phyloP scores from a whole-genome alignment of 1,139 yeast genomes.

The Candida dubliniensis region DNA sequence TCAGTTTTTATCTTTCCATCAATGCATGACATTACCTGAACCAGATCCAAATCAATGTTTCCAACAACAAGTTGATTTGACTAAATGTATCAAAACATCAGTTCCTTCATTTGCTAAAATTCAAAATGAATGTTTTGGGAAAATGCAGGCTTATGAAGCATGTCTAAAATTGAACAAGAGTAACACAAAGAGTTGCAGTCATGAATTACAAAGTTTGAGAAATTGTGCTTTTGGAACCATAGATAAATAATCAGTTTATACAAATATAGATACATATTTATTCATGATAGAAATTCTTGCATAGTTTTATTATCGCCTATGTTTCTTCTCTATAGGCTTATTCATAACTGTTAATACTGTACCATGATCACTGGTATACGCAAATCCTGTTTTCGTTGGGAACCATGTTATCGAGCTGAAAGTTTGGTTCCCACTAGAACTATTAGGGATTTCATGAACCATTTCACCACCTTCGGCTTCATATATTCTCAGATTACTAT shows the following conservation, averaged over 20 bases:
- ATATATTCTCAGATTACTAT: constrained; percentile 38
- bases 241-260: constrained; percentile 7
- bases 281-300: background rate
- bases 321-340: constrained; percentile 14
- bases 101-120: constrained; percentile 69
- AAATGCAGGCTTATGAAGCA: constrained; percentile 58
- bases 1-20: constrained; percentile 62
- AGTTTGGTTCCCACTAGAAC: constrained; percentile 36
- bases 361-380: constrained; percentile 38
- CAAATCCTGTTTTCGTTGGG: constrained; percentile 38
- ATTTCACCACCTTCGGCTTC: constrained; percentile 33
- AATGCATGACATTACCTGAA: constrained; percentile 53
- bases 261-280: background rate
- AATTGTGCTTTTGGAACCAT: constrained; percentile 38
- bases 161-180: constrained; percentile 48
- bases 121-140: constrained; percentile 55
- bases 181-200: constrained; percentile 37
- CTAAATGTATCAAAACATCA: constrained; percentile 54
- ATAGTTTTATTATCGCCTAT: too few relatives aligned
- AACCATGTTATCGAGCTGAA: constrained; percentile 41
- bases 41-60: constrained; percentile 50
- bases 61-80: constrained; percentile 50
- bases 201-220: constrained; percentile 31
- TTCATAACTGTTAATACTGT: constrained; percentile 27
- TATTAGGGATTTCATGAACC: constrained; percentile 37